These are phyloP conservation scores for Aspergillus quadrilineatus DNA, from an alignment of 2,329 filamentous ascomycete genomes.

Conservation along the genomic window DNA sequence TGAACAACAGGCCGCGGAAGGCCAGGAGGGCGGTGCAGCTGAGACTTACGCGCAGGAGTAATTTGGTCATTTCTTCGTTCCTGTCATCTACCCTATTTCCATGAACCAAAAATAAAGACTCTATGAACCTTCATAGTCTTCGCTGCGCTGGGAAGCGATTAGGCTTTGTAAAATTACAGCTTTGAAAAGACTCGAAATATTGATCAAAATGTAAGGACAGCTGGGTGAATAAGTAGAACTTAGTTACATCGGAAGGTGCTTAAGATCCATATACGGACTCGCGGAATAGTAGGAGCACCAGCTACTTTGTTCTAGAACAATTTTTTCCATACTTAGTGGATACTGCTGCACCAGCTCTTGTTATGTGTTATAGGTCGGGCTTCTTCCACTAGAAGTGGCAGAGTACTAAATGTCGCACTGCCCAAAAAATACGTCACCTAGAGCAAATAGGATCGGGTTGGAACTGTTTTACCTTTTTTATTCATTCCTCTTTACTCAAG, in stretches of 20 bases:
- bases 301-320: neutral
- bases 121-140: constrained; percentile 28
- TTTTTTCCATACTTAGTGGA: neutral
- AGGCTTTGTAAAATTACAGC: no score
- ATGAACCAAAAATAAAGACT: constrained; percentile 39
- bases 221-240: neutral
- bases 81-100: constrained; percentile 36
- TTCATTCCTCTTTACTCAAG: neutral
- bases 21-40: constrained; percentile 44
- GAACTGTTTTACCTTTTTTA: neutral
- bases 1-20: constrained; percentile 56
- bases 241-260: no score
- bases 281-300: neutral
- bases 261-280: no score
- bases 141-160: neutral
- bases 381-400: no score
- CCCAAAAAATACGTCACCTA: no score
- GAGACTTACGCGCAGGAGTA: constrained; percentile 50
- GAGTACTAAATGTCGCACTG: no score
- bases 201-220: neutral
- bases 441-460: no score
- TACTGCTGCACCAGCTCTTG: neutral
- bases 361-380: no score
- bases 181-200: neutral
- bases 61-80: constrained; percentile 34